Evolutionary conservation across 495 filamentous ascomycete species (phyloP), one percentile per base, ranked within the genome.

Genomic region (Hypoxylon fuscum): DNA sequence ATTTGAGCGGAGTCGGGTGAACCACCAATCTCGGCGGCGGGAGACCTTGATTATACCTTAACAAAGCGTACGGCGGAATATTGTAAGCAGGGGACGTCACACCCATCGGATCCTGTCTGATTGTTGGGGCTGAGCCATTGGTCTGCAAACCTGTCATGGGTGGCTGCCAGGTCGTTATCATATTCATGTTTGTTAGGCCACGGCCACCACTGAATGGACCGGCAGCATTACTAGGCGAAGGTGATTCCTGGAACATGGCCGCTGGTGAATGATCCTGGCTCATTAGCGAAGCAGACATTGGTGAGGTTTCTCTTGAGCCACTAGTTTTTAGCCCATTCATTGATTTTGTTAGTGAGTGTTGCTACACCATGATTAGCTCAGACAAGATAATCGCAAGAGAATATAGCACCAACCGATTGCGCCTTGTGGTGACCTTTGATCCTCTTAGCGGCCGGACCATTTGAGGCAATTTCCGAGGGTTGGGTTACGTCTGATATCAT

Each of bases 1-100:
- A 96, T 74, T 97, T 98, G 52, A 83, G 70, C 8, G 88, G 85
- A 2, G 87, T 88, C 1, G 87, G 85, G 58, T 88, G 84, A 43
- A 92, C 80, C 22, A 72, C 69, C 6, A 72, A 43, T 46, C 69
- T 62, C 31, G 69, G 69, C 12, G 42, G 38, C 15, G 37, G 37
- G n/a, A 46, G 55, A 21, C 18, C 12, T n/a, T 58, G 37, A 14
- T 55, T 25, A 15, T 61, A 38, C 8, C 32, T 52, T 25, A 45
- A 8, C 25, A 54, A 59, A 2, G 64, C 63, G 32, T 59, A 58
- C 5, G 53, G 46, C 3, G 65, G 41, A 20, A 54, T 48, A 18
- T 40, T 53, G 44, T 69, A 56, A 21, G 50, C 15, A 18, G 22
- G 31, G 32, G 48, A 20, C 14, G 56, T n/a, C 11, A 67, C n/a